Evolutionary conservation across 345 rosid genomes (phyloP).

Genomic region (Durio zibethinus): DNA sequence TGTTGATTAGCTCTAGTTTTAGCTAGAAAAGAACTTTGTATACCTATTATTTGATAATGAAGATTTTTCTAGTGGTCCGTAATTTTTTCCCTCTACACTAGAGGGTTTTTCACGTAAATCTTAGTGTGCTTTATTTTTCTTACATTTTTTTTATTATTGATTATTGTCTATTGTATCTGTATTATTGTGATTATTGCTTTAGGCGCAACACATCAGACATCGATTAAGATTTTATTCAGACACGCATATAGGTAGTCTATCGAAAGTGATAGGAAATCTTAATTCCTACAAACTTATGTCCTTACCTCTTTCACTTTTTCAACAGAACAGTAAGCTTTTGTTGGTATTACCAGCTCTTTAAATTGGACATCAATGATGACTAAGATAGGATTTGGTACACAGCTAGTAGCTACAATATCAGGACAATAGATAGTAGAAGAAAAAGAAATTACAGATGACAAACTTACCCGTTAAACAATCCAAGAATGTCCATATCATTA

Average conservation of each 20-base stretch:
- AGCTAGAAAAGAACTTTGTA: no score
- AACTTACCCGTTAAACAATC: constrained; percentile 54
- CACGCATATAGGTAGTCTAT: neutral
- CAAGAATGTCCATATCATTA: constrained; percentile 79
- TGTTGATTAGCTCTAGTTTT: no score
- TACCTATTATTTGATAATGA: no score
- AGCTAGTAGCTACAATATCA: constrained; percentile 62
- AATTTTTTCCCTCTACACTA: no score
- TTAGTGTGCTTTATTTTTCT: no score
- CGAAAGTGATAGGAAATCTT: neutral
- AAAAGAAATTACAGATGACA: neutral
- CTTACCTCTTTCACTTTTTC: constrained; percentile 82
- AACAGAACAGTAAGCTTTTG: constrained; percentile 49
- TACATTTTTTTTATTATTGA: no score
- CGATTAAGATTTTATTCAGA: neutral
- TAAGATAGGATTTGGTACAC: constrained; percentile 66
- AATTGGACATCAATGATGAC: constrained; percentile 69
- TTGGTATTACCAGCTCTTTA: constrained; percentile 54
- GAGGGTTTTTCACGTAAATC: no score
- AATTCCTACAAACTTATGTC: neutral
- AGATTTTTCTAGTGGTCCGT: no score
- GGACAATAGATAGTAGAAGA: neutral
- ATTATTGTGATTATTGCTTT: no score
- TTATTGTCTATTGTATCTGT: no score
- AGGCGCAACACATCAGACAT: no score